Percentiles rank a stretch among this genome's conserved stretches.
Conservation (phyloP, 2,329 filamentous ascomycete genomes). For the Aspergillus costaricaensis region DNA sequence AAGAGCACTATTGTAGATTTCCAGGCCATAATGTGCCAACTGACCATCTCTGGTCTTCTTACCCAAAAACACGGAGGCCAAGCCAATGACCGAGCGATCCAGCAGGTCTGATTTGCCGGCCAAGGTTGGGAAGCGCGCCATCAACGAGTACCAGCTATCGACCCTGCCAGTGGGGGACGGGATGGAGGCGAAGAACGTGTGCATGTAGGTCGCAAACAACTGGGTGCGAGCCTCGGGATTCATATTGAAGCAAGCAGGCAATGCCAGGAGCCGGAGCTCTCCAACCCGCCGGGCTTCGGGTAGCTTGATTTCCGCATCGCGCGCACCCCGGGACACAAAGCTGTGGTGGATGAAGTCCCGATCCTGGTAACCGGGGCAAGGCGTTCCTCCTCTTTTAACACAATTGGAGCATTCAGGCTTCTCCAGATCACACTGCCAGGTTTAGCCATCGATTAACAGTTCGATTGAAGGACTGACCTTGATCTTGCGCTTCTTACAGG, state of each 20-base stretch:
- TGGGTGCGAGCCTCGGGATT: conserved; percentile 6
- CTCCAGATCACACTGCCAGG: not conserved
- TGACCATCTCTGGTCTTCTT: not conserved
- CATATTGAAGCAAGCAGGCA: not conserved
- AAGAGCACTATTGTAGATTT: not conserved
- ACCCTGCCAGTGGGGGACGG: not conserved
- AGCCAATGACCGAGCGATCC: not conserved
- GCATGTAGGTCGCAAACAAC: conserved; percentile 6
- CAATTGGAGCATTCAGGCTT: not conserved
- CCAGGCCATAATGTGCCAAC: not conserved
- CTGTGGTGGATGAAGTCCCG: not conserved
- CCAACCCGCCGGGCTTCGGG: not conserved
- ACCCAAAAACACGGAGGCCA: not conserved
- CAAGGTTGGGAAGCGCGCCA: not conserved
- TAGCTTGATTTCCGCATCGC: not conserved
- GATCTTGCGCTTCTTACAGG: not conserved
- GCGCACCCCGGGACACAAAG: not conserved
- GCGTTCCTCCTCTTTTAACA: not conserved
- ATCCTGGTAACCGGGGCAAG: not conserved
- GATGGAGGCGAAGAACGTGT: not conserved
- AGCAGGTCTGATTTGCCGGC: not conserved
- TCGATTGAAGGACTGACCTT: not conserved
- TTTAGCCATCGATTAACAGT: not conserved
- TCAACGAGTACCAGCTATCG: not conserved
- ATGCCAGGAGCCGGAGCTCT: not conserved